Evolutionary conservation across 768 basidiomycete genomes (phyloP).

Genomic region (Russula griseocarnosa): DNA sequence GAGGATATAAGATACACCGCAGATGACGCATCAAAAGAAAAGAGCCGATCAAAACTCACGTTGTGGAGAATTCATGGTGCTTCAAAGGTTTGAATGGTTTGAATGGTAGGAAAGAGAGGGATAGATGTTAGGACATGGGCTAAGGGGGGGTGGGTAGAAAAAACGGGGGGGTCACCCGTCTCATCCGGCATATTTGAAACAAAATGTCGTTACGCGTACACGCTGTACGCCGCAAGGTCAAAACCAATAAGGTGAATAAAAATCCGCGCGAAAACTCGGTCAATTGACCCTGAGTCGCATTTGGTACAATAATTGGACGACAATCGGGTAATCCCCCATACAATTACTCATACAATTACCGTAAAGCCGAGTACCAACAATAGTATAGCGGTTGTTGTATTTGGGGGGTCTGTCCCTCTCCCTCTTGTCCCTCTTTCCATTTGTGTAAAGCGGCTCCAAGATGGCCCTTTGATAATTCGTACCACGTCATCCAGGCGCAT

Average conservation of each 20-base stretch:
- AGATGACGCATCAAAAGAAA: too few relatives aligned
- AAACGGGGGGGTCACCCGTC: background rate
- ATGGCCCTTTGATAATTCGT: too few relatives aligned
- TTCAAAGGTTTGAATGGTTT: background rate
- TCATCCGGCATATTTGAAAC: background rate
- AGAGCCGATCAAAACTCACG: background rate
- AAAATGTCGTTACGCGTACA: background rate
- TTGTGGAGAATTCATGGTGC: background rate
- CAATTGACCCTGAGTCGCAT: too few relatives aligned
- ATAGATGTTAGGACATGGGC: background rate
- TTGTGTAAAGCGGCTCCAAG: too few relatives aligned
- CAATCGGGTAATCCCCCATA: background rate
- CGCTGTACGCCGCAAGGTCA: background rate
- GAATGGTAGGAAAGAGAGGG: background rate
- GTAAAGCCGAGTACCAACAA: background rate
- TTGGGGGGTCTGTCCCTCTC: too few relatives aligned
- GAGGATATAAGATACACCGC: background rate
- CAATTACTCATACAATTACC: too few relatives aligned
- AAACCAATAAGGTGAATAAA: background rate
- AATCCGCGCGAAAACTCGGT: background rate
- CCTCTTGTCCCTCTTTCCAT: background rate
- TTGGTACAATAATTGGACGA: background rate
- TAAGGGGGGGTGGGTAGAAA: background rate
- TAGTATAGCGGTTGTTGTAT: background rate
- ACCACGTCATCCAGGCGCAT: too few relatives aligned